Evolutionary conservation across 805 yeast species (phyloP), one percentile per base, ranked within the genome.

Genomic region (Candida yuanshanica): DNA sequence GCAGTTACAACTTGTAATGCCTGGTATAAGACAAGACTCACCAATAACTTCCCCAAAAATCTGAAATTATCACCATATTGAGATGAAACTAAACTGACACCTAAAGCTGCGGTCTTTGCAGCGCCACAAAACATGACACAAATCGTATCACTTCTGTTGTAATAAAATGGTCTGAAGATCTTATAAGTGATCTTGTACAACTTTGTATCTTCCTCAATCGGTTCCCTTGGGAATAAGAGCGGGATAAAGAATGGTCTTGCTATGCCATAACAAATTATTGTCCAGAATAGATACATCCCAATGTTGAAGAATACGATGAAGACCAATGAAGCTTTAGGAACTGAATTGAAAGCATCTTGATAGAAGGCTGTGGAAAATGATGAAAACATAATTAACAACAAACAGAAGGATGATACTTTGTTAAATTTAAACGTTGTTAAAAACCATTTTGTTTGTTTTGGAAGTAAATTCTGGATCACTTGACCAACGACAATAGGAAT

Each of bases 71-170:
- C 62, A 13, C 95, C 95, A 58, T 86, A 88, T 58, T 84, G 91
- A 0, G 91, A 77, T 2, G 89, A 70, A n/a, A 83, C 70, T 38
- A 88, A 67, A 1, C 95, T 83, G 4, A 88, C 95, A 27, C 96
- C 96, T 38, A 88, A 67, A 0, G 96, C 96, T 0, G 95, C 96
- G 1, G 96, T 88, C 60, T 88, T 89, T 2, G 96, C 95, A 5
- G 95, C 91, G 10, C 95, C 95, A 62, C 95, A 86, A 44, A 87
- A 71, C 83, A 88, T 74, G 38, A 89, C 74, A 11, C 90, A 72
- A 26, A 86, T 85, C 0, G 95, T 77, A 54, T 89, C 95, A 38
- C 67, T 60, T 50, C 81, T 75, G 52, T 71, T 69, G 60, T 83
- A 83, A 60, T 82, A 83, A 52, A 84, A 86, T 2, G 91, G 91